Percentiles rank a stretch among this genome's conserved stretches.
These are phyloP conservation scores for Aspergillus unguis DNA, from an alignment of 2,329 filamentous ascomycete genomes.

Conservation along the genomic window DNA sequence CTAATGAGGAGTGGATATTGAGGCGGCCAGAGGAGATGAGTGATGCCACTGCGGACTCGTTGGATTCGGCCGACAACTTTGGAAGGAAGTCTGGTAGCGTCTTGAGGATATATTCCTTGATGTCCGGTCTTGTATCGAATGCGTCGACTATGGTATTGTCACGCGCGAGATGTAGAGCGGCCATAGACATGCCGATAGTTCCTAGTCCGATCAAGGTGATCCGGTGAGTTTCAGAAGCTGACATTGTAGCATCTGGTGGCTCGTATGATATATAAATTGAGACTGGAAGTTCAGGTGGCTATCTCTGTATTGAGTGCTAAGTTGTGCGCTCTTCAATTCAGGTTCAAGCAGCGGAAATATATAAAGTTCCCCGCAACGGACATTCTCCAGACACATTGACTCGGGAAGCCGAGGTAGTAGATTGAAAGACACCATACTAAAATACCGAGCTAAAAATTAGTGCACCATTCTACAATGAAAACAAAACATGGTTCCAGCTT, in stretches of 20 bases:
- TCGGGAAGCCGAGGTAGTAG: too few species aligned
- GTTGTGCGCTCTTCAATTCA: too few species aligned
- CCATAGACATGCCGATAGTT: slow-evolving; percentile 57
- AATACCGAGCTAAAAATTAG: too few species aligned
- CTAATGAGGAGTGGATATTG: slow-evolving; percentile 16
- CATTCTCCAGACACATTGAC: too few species aligned
- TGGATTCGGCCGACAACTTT: not conserved
- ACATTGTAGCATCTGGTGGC: slow-evolving; percentile 6
- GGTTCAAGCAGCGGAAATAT: too few species aligned
- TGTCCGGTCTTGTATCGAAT: slow-evolving; percentile 51
- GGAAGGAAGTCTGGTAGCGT: slow-evolving; percentile 12
- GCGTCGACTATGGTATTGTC: slow-evolving; percentile 39
- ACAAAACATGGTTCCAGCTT: too few species aligned
- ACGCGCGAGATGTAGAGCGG: slow-evolving; percentile 36
- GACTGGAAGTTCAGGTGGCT: not conserved
- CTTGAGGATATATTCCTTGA: slow-evolving; percentile 45
- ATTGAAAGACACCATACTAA: too few species aligned
- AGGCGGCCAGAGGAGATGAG: slow-evolving; percentile 18
- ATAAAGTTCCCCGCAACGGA: too few species aligned
- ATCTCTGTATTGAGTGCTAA: not conserved
- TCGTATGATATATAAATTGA: too few species aligned
- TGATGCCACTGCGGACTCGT: slow-evolving; percentile 4
- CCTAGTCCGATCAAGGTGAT: slow-evolving; percentile 42
- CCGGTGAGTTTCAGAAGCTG: slow-evolving; percentile 11
- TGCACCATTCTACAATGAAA: too few species aligned